Evolutionary conservation across 2,329 filamentous ascomycete species (phyloP), one percentile per base, ranked within the genome.

Genomic region (Fusarium multiceps): DNA sequence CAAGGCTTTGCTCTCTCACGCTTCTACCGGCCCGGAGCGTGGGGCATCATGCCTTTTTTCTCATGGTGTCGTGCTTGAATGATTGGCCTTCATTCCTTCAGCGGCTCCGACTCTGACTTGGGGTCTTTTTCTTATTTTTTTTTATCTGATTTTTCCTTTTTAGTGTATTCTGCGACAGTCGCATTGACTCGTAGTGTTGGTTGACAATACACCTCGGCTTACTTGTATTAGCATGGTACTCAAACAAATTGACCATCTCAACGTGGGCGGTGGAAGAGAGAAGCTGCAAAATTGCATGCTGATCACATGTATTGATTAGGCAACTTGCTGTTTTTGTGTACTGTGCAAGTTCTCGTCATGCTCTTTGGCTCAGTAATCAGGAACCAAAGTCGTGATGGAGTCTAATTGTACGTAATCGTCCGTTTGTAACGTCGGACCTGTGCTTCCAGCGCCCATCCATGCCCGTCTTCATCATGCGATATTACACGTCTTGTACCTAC

Each of bases 21-120:
- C 25, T 55, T 62, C 65, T 60, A 60, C 72, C 72, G 70, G 73
- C 62, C 73, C 73, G 69, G 73, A 51, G 59, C 69, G 73, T 77
- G 77, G 76, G 75, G 78, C 76, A 77, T 70, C 62, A 68, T 69
- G 66, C 62, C 49, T 70, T 69, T 64, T 37, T 51, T 12, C 23
- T 42, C 47, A 58, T 43, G 63, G 55, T 73, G 74, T 74, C 75
- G 72, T 77, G 75, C 72, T 76, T 61, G 68, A 76, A 65, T 79
- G 77, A 79, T 79, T 79, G 78, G 78, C 61, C 66, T 72, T 68
- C 72, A 72, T 76, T 74, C 55, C 69, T 70, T 59, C 53, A 74
- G 68, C 56, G 67, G 63, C 64, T 71, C 67, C 67, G 69, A 62
- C 40, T 65, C 48, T 57, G 46, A 59, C 45, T 59, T 63, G 18